Evolutionary conservation across 1,284 basidiomycete species (phyloP), one percentile per base, ranked within the genome.

Genomic region (Rhodotorula sp.): DNA sequence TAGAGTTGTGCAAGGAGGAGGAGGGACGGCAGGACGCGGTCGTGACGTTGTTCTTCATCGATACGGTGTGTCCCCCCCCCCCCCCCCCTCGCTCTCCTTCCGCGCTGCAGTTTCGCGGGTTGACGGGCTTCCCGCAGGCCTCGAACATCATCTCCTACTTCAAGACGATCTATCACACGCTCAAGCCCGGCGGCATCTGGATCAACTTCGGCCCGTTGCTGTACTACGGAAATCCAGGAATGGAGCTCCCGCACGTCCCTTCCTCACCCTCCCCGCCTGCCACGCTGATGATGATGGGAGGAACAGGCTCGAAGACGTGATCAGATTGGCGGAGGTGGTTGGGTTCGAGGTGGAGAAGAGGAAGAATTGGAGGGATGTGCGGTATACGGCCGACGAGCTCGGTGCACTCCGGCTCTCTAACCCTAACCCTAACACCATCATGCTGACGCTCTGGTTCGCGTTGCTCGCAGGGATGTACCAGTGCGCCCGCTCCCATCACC

Each of bases 191-290:
- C 7, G 88, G 87, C 1, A 81, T 79, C 10, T 89, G 87, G 87
- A 84, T 89, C 76, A 89, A 89, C 76, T 81, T 88, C 4, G 88
- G 87, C 1, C 88, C 87, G 11, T 78, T 89, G 30, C 81, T 89
- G 6, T 89, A 87, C 86, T 74, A 85, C 84, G 13, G 82, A 82
- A 11, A 86, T 84, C 24, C 84, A 79, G 2, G 82, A 64, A 77
- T 88, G 47, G 87, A 88, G 77, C 80, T 89, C 24, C 69, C 72
- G 72, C 63, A 10, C 34, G 62, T 62, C 11, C 22, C 24, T 44
- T 11, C 27, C 19, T 32, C 10, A 2, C 34, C 34, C 29, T 3
- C 46, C n/a, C 47, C 34, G 0, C 29, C 3, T 0, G 11, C 9
- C n/a, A 22, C 20, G 19, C 24, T 13, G 22, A 22, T 44, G 30